Base-by-base conservation (phyloP, 2,329 filamentous ascomycete genomes). In the Clonostachys rhizophaga region DNA sequence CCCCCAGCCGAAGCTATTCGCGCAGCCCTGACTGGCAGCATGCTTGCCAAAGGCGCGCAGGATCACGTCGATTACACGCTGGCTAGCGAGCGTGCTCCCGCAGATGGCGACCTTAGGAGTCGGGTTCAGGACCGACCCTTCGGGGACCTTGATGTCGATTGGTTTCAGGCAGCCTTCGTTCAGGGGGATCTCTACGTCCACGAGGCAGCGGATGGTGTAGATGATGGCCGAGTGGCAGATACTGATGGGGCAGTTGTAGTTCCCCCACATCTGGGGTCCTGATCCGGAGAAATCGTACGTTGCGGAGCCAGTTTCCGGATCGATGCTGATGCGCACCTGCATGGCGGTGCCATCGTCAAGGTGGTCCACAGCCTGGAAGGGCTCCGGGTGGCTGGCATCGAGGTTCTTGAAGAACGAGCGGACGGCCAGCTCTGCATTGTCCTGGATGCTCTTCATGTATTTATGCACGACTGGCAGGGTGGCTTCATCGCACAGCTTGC, bases 341-440 rank as follows among this genome's bases (percentile, higher is more conserved):
- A 95, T 94, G 0, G 87, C 86, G 12, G 81, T 86, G 34, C 89
- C 89, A 56, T 95, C 89, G 60, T 95, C 90, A 87, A 95, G 94
- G 69, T 84, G 89, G 59, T 33, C 81, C 9, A 54, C 47, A 3
- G 66, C 65, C 10, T 47, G 40, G 5, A 69, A 54, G 9, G 53
- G 49, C 24, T 30, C 24, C 9, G 24, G 24, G 9, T 30, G 24
- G 24, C 24, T 30, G 24, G 24, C 24, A 10, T 10, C 24, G 33
- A 50, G 47, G 1, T 51, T 48, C 9, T 49, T 52, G 34, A 47
- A 50, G 6, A 95, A 74, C 44, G 79, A 80, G 17, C 87, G 79
- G 0, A 95, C 90, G 34, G 84, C 86, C 2, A 81, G 72, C 56
- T 91, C 89, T 1, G 89, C 89, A 42, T 91, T 94, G 49, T 82